Conservation (phyloP, 192 early-diverging fungal species). For the Spizellomyces punctatus region DNA sequence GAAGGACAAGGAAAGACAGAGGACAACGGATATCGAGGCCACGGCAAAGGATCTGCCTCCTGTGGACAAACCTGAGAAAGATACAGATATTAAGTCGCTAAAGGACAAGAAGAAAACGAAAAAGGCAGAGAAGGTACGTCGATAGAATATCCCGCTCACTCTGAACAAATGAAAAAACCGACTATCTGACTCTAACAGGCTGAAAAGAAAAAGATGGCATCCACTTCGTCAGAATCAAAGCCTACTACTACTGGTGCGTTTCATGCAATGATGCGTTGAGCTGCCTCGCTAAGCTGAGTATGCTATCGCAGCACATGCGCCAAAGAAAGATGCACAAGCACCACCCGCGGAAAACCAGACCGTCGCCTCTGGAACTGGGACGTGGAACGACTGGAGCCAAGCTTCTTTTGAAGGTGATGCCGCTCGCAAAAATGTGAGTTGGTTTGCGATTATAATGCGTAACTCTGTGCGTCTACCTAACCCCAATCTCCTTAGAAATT, state of each 20-base stretch:
- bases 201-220: background rate
- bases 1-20: constrained; percentile 6
- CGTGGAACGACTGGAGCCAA: constrained; percentile 68
- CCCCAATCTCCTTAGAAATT: constrained; percentile 46
- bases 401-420: constrained; percentile 59
- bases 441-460: background rate
- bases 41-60: background rate
- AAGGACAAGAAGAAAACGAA: background rate
- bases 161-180: too few relatives aligned
- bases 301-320: background rate
- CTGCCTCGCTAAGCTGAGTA: background rate
- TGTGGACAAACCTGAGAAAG: background rate
- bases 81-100: background rate
- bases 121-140: background rate
- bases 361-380: background rate
- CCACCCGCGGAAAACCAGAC: background rate
- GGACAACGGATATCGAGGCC: background rate
- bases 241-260: too few relatives aligned
- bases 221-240: background rate
- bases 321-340: background rate
- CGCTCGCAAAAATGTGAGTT: constrained; percentile 49
- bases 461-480: background rate
- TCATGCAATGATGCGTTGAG: background rate
- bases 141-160: background rate
- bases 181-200: too few relatives aligned